Evolutionary conservation across 148 eudicot species (phyloP).

Genomic region (Camellia lanceoleosa): DNA sequence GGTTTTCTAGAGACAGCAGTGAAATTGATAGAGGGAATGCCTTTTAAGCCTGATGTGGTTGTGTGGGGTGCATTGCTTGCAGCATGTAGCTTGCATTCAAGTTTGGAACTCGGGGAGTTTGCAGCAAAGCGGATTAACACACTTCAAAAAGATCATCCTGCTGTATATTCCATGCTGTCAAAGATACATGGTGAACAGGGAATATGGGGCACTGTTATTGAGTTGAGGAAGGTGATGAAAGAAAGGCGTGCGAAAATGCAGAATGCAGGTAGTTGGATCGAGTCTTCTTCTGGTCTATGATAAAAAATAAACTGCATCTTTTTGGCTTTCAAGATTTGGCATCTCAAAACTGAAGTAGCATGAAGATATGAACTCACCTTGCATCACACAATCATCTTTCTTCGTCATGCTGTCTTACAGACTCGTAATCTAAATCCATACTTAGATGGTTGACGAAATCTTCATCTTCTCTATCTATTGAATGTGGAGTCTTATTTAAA

Average conservation of each 20-base stretch:
- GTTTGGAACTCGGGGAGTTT: conserved; percentile 39
- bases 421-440: no score
- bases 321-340: not conserved
- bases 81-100: conserved; percentile 64
- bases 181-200: conserved; percentile 62
- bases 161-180: conserved; percentile 41
- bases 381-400: no score
- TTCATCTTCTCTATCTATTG: no score
- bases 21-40: conserved; percentile 41
- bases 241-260: conserved; percentile 37
- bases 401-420: no score
- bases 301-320: not conserved
- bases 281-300: conserved; percentile 3
- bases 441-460: no score
- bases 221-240: conserved; percentile 38
- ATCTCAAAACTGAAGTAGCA: no score
- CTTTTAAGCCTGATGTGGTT: conserved; percentile 61
- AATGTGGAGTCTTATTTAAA: no score
- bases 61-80: conserved; percentile 82
- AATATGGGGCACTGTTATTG: conserved; percentile 35
- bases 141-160: conserved; percentile 58
- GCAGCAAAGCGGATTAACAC: conserved; percentile 45
- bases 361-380: no score
- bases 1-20: conserved; percentile 63
- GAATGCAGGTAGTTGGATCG: conserved; percentile 65